Evolutionary conservation across 179 eudicot species (phyloP).

Genomic region (Silene noctiflora): DNA sequence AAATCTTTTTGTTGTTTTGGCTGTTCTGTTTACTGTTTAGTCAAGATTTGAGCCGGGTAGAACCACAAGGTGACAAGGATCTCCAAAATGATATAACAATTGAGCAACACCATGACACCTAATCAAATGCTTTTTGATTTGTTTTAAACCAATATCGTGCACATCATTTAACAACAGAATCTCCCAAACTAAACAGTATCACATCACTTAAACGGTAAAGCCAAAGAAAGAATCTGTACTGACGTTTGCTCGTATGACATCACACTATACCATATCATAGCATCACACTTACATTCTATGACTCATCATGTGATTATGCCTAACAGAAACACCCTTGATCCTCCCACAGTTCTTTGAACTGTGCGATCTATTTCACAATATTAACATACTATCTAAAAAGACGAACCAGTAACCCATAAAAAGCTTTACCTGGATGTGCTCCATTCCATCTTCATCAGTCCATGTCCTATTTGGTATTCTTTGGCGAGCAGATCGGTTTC

Average conservation of each 20-base stretch:
- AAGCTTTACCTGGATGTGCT: conserved; percentile 70
- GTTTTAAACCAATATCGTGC: neutral
- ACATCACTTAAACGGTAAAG: neutral
- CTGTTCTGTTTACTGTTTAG: neutral
- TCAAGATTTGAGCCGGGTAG: neutral
- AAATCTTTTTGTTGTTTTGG: neutral
- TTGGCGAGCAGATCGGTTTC: conserved; percentile 94
- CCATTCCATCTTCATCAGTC: conserved; percentile 83
- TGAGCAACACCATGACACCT: neutral
- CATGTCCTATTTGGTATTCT: conserved; percentile 65
- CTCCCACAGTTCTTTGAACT: neutral
- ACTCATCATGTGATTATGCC: neutral
- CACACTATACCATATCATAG: neutral
- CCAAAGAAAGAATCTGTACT: neutral
- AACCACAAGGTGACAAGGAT: neutral
- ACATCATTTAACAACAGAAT: neutral
- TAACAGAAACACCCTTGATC: neutral
- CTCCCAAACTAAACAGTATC: neutral
- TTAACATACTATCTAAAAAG: neutral
- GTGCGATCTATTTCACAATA: neutral
- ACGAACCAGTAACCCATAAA: neutral
- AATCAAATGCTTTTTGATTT: neutral
- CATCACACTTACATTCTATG: neutral
- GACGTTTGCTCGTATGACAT: neutral
- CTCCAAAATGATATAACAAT: neutral